phyloP scores from a whole-genome alignment of 768 basidiomycete species.

The Boletus subcaerulescens region DNA sequence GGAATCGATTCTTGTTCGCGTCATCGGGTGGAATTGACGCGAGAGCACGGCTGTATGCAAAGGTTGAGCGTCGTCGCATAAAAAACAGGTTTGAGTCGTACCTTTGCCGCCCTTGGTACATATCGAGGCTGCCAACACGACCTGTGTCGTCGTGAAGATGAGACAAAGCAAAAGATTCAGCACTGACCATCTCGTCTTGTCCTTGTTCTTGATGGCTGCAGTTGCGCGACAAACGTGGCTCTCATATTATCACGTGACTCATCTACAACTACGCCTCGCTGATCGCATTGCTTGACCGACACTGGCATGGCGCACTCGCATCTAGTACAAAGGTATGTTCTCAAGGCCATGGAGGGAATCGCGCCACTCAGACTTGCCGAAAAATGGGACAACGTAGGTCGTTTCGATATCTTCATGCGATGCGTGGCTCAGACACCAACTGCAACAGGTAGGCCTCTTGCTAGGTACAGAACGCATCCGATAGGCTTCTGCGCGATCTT shows the following conservation, averaged over 20 bases:
- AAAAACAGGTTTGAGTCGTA: constrained; percentile 35
- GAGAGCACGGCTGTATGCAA: constrained; percentile 77
- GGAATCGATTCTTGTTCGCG: constrained; percentile 88
- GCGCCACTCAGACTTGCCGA: constrained; percentile 86
- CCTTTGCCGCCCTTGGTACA: constrained; percentile 94
- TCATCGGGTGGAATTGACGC: constrained; percentile 93
- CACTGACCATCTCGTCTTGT: constrained; percentile 22
- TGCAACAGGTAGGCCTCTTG: constrained; percentile 63
- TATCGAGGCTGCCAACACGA: constrained; percentile 92
- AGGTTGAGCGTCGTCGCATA: not conserved
- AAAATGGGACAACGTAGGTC: constrained; percentile 90
- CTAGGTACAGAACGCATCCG: constrained; percentile 47
- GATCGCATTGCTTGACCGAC: too few relatives aligned
- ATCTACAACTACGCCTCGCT: too few relatives aligned
- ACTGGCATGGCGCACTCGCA: constrained; percentile 13
- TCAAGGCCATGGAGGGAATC: constrained; percentile 74
- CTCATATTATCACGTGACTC: constrained; percentile 17
- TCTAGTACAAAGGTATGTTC: constrained; percentile 43
- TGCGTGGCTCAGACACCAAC: constrained; percentile 1
- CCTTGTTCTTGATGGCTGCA: not conserved
- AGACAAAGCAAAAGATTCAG: not conserved
- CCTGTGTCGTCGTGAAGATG: constrained; percentile 44
- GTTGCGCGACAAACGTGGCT: constrained; percentile 11
- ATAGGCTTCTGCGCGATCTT: constrained; percentile 4
- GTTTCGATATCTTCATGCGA: not conserved